phyloP scores from a whole-genome alignment of 768 basidiomycete genomes.

The Aureoboletus auriporus region DNA sequence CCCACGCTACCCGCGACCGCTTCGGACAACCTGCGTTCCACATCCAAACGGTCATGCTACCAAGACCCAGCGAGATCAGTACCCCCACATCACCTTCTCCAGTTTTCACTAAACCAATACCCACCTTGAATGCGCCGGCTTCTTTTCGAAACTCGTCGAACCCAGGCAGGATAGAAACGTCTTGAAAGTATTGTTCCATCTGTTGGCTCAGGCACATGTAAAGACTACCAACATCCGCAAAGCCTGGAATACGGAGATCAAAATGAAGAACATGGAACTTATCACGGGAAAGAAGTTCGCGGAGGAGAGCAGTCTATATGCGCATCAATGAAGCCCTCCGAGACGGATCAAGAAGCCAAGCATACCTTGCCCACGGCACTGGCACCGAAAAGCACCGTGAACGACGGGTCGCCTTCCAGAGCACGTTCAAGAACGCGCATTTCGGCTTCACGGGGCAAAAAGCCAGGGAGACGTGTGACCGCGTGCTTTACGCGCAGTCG shows the following conservation, averaged over 20 bases:
- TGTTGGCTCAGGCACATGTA: constrained; percentile 75
- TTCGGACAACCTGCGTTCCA: constrained; percentile 59
- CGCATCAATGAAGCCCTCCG: background rate
- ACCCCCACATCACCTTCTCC: background rate
- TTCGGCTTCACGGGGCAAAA: constrained; percentile 68
- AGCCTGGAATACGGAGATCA: constrained; percentile 79
- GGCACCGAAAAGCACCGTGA: constrained; percentile 77
- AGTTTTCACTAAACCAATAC: background rate
- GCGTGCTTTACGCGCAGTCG: constrained; percentile 73
- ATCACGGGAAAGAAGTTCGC: constrained; percentile 67
- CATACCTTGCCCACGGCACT: constrained; percentile 77
- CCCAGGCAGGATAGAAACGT: constrained; percentile 57
- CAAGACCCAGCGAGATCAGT: constrained; percentile 4
- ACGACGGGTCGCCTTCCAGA: constrained; percentile 66
- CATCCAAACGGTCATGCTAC: constrained; percentile 72
- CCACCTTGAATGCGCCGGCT: constrained; percentile 75
- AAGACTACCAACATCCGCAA: constrained; percentile 74
- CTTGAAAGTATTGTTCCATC: constrained; percentile 78
- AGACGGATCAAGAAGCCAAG: background rate
- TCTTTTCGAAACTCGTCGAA: constrained; percentile 73
- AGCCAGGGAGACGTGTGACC: constrained; percentile 71
- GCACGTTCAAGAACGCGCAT: constrained; percentile 59
- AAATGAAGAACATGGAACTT: constrained; percentile 80
- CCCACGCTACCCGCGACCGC: constrained; percentile 38
- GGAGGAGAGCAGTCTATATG: constrained; percentile 66